Evolutionary conservation across 768 basidiomycete species (phyloP).

Genomic region (Podaxis carcinomalis): DNA sequence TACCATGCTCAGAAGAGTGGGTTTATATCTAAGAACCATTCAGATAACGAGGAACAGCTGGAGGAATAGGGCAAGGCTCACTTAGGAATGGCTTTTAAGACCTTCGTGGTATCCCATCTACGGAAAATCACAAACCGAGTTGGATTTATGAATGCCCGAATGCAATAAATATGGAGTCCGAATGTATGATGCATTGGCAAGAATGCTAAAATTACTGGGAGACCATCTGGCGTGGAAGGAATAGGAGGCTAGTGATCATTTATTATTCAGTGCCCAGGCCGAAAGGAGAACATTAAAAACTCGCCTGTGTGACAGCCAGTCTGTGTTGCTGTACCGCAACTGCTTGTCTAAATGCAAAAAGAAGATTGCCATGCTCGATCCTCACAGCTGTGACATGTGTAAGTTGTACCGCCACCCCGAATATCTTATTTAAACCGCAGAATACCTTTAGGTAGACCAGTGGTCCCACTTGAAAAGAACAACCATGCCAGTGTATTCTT

Average conservation of each 20-base stretch:
- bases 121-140: slow-evolving; percentile 49
- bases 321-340: slow-evolving; percentile 24
- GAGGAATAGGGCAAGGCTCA: slow-evolving; percentile 20
- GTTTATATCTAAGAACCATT: slow-evolving; percentile 40
- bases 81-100: slow-evolving; percentile 56
- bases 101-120: slow-evolving; percentile 51
- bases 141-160: slow-evolving; percentile 43
- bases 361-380: slow-evolving; percentile 63
- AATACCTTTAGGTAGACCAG: slow-evolving; percentile 67
- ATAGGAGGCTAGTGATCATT: slow-evolving; percentile 28
- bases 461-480: slow-evolving; percentile 75
- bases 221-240: slow-evolving; percentile 36
- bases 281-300: slow-evolving; percentile 19
- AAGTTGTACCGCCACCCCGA: not conserved
- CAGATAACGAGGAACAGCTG: not conserved
- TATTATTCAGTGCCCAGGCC: not conserved
- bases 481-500: slow-evolving; percentile 61
- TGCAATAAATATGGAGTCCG: slow-evolving; percentile 48
- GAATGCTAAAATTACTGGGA: slow-evolving; percentile 48
- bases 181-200: slow-evolving; percentile 67
- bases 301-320: slow-evolving; percentile 23
- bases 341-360: slow-evolving; percentile 36
- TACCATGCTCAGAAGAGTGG: slow-evolving; percentile 47
- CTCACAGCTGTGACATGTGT: slow-evolving; percentile 45
- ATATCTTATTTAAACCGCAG: not conserved